Evolutionary conservation across 164 flowering plant species (phyloP).

Genomic region (Liriodendron chinense): DNA sequence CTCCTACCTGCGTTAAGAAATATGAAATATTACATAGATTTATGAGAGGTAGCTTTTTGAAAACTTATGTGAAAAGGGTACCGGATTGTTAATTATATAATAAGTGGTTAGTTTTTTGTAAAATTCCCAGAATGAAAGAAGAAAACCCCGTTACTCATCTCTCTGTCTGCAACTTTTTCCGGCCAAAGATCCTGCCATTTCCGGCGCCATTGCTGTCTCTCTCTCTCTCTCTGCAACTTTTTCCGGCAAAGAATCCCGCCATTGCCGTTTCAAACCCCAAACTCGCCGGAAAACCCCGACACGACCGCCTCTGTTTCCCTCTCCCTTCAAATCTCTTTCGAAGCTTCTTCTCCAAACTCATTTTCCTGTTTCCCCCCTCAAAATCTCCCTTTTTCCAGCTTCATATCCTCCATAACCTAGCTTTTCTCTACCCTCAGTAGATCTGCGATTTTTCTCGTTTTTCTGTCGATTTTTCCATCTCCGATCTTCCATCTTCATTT

Average conservation of each 20-base stretch:
- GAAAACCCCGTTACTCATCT: background rate
- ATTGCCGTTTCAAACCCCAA: background rate
- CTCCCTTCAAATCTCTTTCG: background rate
- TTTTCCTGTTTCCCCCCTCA: background rate
- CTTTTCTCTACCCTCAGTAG: background rate
- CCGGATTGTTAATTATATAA: too few relatives aligned
- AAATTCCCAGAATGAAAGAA: too few relatives aligned
- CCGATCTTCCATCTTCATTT: background rate
- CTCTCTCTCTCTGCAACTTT: too few relatives aligned
- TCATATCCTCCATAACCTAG: background rate
- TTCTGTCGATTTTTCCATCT: background rate
- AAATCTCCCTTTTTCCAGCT: background rate
- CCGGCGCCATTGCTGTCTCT: background rate
- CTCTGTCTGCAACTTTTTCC: conserved; percentile 8
- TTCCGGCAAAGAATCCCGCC: background rate
- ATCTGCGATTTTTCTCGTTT: too few relatives aligned
- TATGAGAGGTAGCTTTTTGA: too few relatives aligned
- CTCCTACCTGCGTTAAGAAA: too few relatives aligned
- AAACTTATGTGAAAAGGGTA: too few relatives aligned
- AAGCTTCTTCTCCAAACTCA: background rate
- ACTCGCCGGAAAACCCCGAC: background rate
- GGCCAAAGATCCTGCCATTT: background rate
- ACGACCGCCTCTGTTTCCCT: background rate
- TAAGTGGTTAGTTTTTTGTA: too few relatives aligned
- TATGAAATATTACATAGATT: too few relatives aligned